Evolutionary conservation across 2,329 filamentous ascomycete species (phyloP).

Genomic region (Trichophyton equinum): DNA sequence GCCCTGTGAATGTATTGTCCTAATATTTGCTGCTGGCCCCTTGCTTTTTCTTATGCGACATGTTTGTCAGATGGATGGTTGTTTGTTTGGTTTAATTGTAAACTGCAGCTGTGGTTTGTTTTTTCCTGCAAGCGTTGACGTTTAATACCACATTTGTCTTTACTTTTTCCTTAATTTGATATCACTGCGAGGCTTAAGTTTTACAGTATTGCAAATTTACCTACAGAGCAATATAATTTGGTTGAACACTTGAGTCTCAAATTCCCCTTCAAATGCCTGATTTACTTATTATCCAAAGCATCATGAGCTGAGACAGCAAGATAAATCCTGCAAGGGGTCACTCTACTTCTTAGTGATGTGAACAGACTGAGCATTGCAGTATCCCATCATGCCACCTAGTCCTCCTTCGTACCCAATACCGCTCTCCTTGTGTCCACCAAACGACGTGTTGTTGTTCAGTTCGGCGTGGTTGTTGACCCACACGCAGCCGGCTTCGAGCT

Average conservation of each 20-base stretch:
- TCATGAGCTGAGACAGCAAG: too few species aligned
- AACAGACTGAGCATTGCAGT: slow-evolving; percentile 29
- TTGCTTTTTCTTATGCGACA: neutral
- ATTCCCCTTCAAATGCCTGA: neutral
- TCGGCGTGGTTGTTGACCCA: slow-evolving; percentile 44
- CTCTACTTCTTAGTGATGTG: slow-evolving; percentile 19
- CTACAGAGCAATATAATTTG: too few species aligned
- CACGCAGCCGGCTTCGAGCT: slow-evolving; percentile 46
- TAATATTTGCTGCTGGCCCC: neutral
- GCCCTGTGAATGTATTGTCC: neutral
- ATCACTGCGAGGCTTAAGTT: too few species aligned
- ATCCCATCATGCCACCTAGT: slow-evolving; percentile 27
- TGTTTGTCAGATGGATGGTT: neutral
- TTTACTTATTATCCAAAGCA: too few species aligned
- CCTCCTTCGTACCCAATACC: slow-evolving; percentile 41
- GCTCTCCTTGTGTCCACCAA: slow-evolving; percentile 42
- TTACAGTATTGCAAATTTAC: too few species aligned
- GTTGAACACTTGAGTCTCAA: neutral
- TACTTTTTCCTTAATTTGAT: neutral
- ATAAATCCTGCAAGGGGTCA: too few species aligned
- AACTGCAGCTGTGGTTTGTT: neutral
- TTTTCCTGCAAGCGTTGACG: neutral
- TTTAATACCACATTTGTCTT: neutral
- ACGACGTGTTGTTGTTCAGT: slow-evolving; percentile 25
- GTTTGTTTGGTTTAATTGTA: neutral